These are phyloP conservation scores for Pulicaria dysenterica DNA, from an alignment of 129 eudicot species.

Conservation along the genomic window DNA sequence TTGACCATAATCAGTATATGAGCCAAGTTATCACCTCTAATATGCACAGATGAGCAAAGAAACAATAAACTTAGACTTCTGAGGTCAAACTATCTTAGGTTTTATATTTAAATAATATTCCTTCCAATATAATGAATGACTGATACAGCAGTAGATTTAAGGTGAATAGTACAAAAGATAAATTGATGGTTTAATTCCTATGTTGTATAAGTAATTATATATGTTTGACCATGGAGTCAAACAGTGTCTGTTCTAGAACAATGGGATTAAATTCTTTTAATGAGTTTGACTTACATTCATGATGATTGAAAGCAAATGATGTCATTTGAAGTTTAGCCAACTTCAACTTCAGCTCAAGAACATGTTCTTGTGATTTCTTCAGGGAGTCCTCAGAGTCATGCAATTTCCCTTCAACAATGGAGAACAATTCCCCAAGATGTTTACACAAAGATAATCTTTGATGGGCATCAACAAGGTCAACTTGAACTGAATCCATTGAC, in stretches of 20 bases:
- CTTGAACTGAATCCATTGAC: slow-evolving; percentile 56
- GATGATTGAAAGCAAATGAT: slow-evolving; percentile 49
- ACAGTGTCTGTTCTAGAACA: background rate
- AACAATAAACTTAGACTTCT: background rate
- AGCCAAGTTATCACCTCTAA: too few species aligned
- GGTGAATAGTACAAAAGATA: slow-evolving; percentile 1
- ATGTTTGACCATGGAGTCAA: slow-evolving; percentile 4
- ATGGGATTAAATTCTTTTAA: background rate
- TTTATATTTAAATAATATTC: background rate
- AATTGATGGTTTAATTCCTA: background rate
- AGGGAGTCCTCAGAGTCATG: slow-evolving; percentile 62
- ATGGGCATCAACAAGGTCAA: slow-evolving; percentile 46
- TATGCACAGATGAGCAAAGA: background rate
- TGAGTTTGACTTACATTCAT: slow-evolving; percentile 57
- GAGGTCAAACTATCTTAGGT: background rate
- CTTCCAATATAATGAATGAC: background rate
- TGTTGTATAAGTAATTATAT: background rate
- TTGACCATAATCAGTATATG: too few species aligned
- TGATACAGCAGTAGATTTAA: background rate
- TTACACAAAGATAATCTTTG: slow-evolving; percentile 47
- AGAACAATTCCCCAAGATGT: slow-evolving; percentile 47
- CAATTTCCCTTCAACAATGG: slow-evolving; percentile 49
- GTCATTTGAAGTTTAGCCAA: slow-evolving; percentile 77
- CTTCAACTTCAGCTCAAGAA: slow-evolving; percentile 73
- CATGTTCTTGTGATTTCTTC: slow-evolving; percentile 74